These are phyloP conservation scores for Schwanniomyces vanrijiae DNA, from an alignment of 805 yeast genomes.

Conservation along the genomic window DNA sequence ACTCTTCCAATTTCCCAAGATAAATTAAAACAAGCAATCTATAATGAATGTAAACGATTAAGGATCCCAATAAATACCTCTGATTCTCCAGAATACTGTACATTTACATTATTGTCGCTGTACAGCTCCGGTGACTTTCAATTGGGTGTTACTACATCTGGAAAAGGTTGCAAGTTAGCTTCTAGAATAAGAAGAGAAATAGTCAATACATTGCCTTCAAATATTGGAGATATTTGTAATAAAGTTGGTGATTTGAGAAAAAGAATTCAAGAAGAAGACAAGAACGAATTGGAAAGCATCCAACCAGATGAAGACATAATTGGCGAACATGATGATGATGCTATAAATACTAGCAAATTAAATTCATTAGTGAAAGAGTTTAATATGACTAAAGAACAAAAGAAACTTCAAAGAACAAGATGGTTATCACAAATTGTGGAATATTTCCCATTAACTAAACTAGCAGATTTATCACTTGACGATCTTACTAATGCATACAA, in stretches of 20 bases:
- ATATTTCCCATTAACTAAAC: constrained; percentile 73
- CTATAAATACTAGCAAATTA: constrained; percentile 56
- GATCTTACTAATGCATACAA: constrained; percentile 51
- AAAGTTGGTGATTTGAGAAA: constrained; percentile 68
- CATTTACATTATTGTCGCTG: constrained; percentile 76
- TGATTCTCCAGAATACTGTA: constrained; percentile 68
- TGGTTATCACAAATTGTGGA: constrained; percentile 92
- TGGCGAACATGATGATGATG: constrained; percentile 70
- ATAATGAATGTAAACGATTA: constrained; percentile 49
- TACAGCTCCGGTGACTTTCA: constrained; percentile 72
- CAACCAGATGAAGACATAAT: constrained; percentile 27
- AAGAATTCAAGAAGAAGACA: constrained; percentile 54
- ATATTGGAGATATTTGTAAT: constrained; percentile 67
- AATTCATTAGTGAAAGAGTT: constrained; percentile 65
- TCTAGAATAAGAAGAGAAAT: constrained; percentile 76
- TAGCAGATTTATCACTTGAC: constrained; percentile 59
- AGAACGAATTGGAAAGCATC: constrained; percentile 19
- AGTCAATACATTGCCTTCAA: constrained; percentile 60
- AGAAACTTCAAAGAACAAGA: constrained; percentile 61
- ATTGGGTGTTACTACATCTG: constrained; percentile 80
- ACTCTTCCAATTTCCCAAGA: constrained; percentile 34
- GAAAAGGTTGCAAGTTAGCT: constrained; percentile 88
- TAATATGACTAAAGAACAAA: constrained; percentile 50
- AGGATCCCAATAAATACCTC: constrained; percentile 84
- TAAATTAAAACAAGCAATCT: constrained; percentile 41